Evolutionary conservation across 768 basidiomycete species (phyloP).

Genomic region (Cantharellus anzutake): DNA sequence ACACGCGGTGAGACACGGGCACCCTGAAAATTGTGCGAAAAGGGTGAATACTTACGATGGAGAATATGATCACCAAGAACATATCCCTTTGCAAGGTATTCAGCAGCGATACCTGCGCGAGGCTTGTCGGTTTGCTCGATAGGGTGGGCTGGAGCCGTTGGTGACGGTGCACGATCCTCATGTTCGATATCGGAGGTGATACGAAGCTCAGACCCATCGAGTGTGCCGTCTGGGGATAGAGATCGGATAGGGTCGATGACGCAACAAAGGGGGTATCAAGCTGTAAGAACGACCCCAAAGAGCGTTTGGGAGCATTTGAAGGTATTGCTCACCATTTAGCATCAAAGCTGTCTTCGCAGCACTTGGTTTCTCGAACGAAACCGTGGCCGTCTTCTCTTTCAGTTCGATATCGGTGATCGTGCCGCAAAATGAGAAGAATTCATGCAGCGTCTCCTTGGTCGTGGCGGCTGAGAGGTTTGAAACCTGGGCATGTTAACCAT

Average conservation of each 20-base stretch:
- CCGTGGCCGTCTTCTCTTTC: conserved; percentile 35
- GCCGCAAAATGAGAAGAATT: conserved; percentile 41
- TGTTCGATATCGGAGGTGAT: conserved; percentile 55
- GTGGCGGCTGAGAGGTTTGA: conserved; percentile 48
- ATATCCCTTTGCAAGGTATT: conserved; percentile 82
- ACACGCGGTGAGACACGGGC: no score
- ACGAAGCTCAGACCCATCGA: conserved; percentile 45
- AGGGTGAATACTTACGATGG: conserved; percentile 20
- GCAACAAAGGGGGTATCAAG: not conserved
- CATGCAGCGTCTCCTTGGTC: conserved; percentile 43
- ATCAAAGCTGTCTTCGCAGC: conserved; percentile 78
- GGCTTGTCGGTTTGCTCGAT: conserved; percentile 86
- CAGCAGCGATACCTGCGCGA: conserved; percentile 74
- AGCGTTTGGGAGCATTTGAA: conserved; percentile 1
- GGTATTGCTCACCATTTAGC: conserved; percentile 22
- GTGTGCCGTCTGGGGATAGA: conserved; percentile 43
- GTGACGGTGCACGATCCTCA: conserved; percentile 28
- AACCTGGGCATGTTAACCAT: conserved; percentile 29
- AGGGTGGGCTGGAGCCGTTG: conserved; percentile 7
- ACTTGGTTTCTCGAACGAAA: conserved; percentile 67
- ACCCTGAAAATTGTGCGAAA: not conserved
- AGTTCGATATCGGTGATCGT: conserved; percentile 53
- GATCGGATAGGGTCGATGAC: conserved; percentile 1
- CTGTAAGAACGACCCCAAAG: not conserved
- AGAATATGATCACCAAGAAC: conserved; percentile 58